Base-by-base conservation (phyloP, 2,329 filamentous ascomycete genomes). In the Aspergillus sp. region DNA sequence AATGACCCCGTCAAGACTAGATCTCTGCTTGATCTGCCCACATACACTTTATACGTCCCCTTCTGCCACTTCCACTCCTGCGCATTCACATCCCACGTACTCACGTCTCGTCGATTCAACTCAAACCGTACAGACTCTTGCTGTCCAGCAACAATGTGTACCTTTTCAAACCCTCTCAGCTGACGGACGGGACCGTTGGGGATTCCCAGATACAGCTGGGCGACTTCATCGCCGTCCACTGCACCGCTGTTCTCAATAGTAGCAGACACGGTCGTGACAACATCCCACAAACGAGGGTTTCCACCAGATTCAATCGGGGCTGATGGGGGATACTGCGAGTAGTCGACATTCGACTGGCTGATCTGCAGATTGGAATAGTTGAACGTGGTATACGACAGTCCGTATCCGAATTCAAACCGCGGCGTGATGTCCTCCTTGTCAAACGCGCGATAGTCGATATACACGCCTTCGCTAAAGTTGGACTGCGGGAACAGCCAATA, bases 391-490 rank as follows among this genome's bases (percentile, higher is more conserved):
- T 65, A 65, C 1, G 55, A 56, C 7, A 66, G 37, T 4, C 62
- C 62, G 32, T 52, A 70, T 3, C 68, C 68, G 33, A 71, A 71
- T 38, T 65, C 62, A 31, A 61, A 70, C 0, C 53, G 57, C 0
- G 67, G 65, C 1, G 57, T 55, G 29, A 70, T 67, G 8, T 60
- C 62, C 1, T 63, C 39, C 2, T 49, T 43, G 48, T 79, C 74
- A 42, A 79, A 76, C 43, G 75, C 68, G 26, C 72, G 70, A 52
- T 80, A 79, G 51, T 79, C 76, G 42, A 78, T 77, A 29, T 75
- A 63, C 0, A 76, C 60, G 0, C 75, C 71, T 50, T 80, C 77
- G 6, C 60, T 65, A 52, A 77, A 80, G 43, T 78, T 46, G 1
- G 44, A 43, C 35, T 59, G 57, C 1, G 54, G 53, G 32, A 58